Evolutionary conservation across 495 filamentous ascomycete genomes (phyloP), one percentile per base, ranked within the genome.

Genomic region (Aspergillus avenaceus): DNA sequence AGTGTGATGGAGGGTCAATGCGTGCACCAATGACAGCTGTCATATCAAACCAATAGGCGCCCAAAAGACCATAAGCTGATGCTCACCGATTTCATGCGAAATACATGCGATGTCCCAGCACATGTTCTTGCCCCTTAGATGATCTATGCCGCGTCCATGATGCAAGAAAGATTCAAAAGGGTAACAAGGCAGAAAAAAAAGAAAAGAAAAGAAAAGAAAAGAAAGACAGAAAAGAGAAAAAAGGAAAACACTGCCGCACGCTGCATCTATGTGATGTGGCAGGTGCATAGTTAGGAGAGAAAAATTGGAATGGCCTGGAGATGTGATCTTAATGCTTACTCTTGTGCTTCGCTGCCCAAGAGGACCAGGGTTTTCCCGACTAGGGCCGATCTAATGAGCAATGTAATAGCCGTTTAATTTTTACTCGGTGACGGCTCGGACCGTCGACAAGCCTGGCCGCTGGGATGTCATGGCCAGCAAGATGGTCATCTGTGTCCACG

Each of bases 321-420:
- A 45, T 19, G 32, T 44, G 47, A 47, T 44, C 27, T 53, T 36
- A 19, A 53, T 51, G 41, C 52, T 50, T 55, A 54, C 52, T 52
- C 45, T 58, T 47, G 21, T 7, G 18, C 45, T 51, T 63, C 53
- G 60, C 56, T 58, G 60, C 60, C 60, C 59, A 56, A 54, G 58
- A 47, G 45, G 50, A 58, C 57, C 42, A 50, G 56, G 54, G 38
- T 50, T 41, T 56, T 45, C 32, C 41, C 36, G 48, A 53, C 43
- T 55, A 52, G 42, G 55, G 42, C 50, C 55, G 59, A 59, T 47
- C 24, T 21, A 25, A 13, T 25, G 54, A 50, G 49, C 23, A 29
- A 48, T 62, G 41, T 36, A 32, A 53, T 54, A 49, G 41, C 26
- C 28, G 50, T 52, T 32, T n/a, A n/a, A 31, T 42, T 43, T 26